Evolutionary conservation across 306 rosid genomes (phyloP).

Genomic region (Sicyos baderoa): DNA sequence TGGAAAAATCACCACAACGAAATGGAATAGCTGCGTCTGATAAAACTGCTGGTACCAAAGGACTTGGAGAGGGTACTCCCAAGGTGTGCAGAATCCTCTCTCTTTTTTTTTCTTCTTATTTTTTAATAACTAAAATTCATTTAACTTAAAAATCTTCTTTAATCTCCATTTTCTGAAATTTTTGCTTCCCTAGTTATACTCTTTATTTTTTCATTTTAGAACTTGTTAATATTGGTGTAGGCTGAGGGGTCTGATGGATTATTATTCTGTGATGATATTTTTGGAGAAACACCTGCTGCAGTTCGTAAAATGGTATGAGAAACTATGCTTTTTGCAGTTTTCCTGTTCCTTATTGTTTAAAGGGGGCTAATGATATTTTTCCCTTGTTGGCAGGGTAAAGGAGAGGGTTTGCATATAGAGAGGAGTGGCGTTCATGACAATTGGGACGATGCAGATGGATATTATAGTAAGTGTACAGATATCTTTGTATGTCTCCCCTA

Average conservation of each 20-base stretch:
- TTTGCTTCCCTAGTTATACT: not conserved
- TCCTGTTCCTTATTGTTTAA: not conserved
- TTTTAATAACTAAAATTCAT: not conserved
- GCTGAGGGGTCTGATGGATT: conserved; percentile 74
- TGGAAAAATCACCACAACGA: conserved; percentile 58
- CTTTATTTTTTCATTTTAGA: conserved; percentile 4
- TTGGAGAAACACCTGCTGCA: conserved; percentile 98
- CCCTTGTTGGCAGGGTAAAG: conserved; percentile 53
- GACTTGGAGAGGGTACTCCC: conserved; percentile 87
- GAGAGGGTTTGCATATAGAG: conserved; percentile 61
- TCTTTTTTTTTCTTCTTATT: not conserved
- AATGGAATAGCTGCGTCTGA: conserved; percentile 43
- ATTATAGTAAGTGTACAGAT: conserved; percentile 63
- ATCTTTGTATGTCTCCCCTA: not conserved
- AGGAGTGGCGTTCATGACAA: conserved; percentile 82
- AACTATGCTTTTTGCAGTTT: conserved; percentile 5
- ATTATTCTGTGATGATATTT: conserved; percentile 76
- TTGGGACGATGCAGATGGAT: conserved; percentile 99
- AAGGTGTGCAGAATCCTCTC: conserved; percentile 43
- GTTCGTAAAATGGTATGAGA: conserved; percentile 62
- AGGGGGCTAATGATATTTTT: not conserved
- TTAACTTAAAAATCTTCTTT: not conserved
- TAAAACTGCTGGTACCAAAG: conserved; percentile 36
- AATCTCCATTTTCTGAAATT: not conserved
- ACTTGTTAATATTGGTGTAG: conserved; percentile 29